Evolutionary conservation across 2,329 filamentous ascomycete genomes (phyloP).

Genomic region (Arthrinium phaeospermum): DNA sequence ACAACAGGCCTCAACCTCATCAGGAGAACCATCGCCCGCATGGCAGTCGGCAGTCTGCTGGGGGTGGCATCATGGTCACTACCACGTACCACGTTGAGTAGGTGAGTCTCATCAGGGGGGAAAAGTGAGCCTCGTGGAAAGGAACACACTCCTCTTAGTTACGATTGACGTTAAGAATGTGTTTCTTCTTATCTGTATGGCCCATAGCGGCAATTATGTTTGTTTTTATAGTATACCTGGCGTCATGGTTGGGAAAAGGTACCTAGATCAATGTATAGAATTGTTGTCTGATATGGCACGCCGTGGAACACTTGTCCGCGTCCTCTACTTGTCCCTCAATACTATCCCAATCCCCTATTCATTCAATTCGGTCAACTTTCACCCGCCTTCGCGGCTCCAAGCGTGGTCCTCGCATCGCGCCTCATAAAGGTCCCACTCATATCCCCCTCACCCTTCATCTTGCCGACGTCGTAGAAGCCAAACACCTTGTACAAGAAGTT

Average conservation of each 20-base stretch:
- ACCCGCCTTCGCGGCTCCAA: not conserved
- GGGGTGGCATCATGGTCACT: slow-evolving; percentile 20
- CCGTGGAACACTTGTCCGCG: not conserved
- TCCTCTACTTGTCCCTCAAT: not conserved
- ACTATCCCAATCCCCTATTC: not conserved
- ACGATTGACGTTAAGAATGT: not conserved
- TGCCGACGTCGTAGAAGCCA: slow-evolving; percentile 32
- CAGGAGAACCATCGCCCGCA: not conserved
- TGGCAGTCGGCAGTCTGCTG: not conserved
- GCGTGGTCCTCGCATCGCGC: not conserved
- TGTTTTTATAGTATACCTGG: not conserved
- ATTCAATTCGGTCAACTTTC: not conserved
- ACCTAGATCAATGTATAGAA: not conserved
- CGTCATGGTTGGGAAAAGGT: slow-evolving; percentile 2
- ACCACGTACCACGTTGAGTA: slow-evolving; percentile 22
- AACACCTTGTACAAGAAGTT: slow-evolving; percentile 42
- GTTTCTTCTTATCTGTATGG: not conserved
- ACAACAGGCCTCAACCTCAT: not conserved
- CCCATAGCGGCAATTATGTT: not conserved
- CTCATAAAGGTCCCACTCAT: not conserved
- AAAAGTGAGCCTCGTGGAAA: too few relatives aligned
- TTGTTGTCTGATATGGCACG: not conserved
- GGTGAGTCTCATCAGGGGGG: not conserved
- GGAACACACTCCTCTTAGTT: too few relatives aligned
- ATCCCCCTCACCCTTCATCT: not conserved